Conservation (phyloP, 2,329 filamentous ascomycete genomes). For the Colletotrichum theobromicola region DNA sequence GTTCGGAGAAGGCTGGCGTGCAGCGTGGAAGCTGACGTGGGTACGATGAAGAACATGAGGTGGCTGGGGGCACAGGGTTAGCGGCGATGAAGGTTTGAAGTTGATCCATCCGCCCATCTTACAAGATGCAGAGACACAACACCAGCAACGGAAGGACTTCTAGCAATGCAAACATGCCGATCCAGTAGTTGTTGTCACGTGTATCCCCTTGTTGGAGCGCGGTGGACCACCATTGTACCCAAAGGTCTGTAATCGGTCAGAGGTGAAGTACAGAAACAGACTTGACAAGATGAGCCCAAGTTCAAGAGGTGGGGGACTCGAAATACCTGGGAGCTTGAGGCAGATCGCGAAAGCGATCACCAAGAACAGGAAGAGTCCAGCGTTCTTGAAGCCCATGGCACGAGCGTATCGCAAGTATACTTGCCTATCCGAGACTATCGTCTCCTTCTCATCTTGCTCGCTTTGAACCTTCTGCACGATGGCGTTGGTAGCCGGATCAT, state of each 20-base stretch:
- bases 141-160: not conserved
- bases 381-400: too few species aligned
- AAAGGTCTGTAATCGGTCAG: not conserved
- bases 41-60: not conserved
- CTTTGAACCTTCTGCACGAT: too few species aligned
- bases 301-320: not conserved
- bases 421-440: too few species aligned
- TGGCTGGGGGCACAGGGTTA: not conserved
- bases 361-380: too few species aligned
- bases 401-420: too few species aligned
- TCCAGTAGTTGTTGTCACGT: not conserved
- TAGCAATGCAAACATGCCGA: not conserved
- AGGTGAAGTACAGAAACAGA: not conserved
- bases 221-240: not conserved
- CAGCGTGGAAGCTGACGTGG: not conserved
- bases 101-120: not conserved
- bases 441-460: too few species aligned
- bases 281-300: not conserved
- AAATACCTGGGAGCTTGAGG: not conserved
- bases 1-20: not conserved
- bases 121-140: not conserved
- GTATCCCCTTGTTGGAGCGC: not conserved
- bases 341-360: too few species aligned
- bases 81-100: not conserved
- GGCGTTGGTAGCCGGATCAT: too few species aligned